Evolutionary conservation across 1,284 basidiomycete genomes (phyloP).

Genomic region (Ustilago curta): DNA sequence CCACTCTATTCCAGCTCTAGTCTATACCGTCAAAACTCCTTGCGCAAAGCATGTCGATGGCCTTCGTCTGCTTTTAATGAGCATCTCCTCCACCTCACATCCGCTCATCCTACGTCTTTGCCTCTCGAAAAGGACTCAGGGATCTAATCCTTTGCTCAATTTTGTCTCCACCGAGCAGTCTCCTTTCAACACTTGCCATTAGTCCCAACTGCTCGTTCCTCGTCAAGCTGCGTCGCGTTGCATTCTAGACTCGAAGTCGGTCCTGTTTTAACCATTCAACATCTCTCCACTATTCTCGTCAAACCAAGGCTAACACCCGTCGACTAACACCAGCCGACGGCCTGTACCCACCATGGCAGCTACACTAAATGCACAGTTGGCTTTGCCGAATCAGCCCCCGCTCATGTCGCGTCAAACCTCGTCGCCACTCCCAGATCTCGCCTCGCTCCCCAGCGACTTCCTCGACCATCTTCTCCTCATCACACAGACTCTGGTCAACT

Average conservation of each 20-base stretch:
- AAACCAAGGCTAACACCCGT: not conserved
- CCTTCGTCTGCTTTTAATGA: not conserved
- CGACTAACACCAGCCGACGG: not conserved
- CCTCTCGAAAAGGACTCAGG: not conserved
- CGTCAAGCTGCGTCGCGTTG: conserved; percentile 2
- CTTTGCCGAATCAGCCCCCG: conserved; percentile 19
- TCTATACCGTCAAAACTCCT: not conserved
- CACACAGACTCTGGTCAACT: conserved; percentile 58
- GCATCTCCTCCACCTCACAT: not conserved
- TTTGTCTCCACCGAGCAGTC: not conserved
- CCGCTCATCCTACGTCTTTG: not conserved
- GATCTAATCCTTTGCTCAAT: conserved; percentile 10
- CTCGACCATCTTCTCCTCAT: conserved; percentile 63
- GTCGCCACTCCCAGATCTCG: conserved; percentile 52
- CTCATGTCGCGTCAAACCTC: conserved; percentile 57
- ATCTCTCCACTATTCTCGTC: not conserved
- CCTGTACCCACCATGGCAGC: conserved; percentile 26
- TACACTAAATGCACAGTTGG: conserved; percentile 32
- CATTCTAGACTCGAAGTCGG: not conserved
- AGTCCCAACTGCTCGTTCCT: not conserved
- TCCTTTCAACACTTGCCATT: not conserved
- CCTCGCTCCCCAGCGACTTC: conserved; percentile 57
- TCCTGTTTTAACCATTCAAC: not conserved
- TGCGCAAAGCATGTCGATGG: conserved; percentile 14
- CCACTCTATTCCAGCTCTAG: not conserved